Evolutionary conservation across 768 basidiomycete genomes (phyloP), one percentile per base, ranked within the genome.

Genomic region (Collybiopsis luxurians): DNA sequence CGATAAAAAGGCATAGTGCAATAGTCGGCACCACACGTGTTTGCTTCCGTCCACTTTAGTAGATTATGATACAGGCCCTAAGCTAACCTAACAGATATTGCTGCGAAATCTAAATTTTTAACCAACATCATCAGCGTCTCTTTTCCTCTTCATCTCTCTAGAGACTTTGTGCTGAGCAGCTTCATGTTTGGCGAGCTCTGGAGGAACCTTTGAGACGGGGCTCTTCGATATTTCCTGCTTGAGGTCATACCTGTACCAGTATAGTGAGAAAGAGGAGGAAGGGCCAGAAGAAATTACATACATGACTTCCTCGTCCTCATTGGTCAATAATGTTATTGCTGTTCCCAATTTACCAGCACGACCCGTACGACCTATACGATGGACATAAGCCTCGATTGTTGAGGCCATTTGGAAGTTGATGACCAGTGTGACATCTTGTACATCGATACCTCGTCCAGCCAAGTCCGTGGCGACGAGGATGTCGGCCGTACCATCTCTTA

Each of bases 301-400:
- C 95, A 98, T 94, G 68, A 97, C 96, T 75, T 96, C 94, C 53
- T 95, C 94, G 67, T 97, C 95, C 62, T 95, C 92, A 69, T 97
- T 93, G 42, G 89, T 90, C 60, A 99, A 77, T 83, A 99, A 98
- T 21, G 97, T 98, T 66, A 98, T 95, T 36, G 97, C 84, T 0
- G 84, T 83, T 36, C 97, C 97, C 69, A 86, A 81, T 73, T 98
- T 98, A 47, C 97, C 97, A 28, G 97, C 97, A 74, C 97, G 92
- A 66, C 97, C 97, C 48, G 97, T 99, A 67, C 97, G 91, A 92
- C 96, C 97, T 65, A 99, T 98, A 70, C 96, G 89, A 73, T 98
- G 96, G 45, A 98, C 93, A 67, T 97, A 98, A 39, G 89, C 93
- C 72, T 99, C 97, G 72, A 99, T 98, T 21, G 90, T 92, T 64